These are phyloP conservation scores for Gillenia trifoliata DNA, from an alignment of 306 rosid species.

Conservation along the genomic window DNA sequence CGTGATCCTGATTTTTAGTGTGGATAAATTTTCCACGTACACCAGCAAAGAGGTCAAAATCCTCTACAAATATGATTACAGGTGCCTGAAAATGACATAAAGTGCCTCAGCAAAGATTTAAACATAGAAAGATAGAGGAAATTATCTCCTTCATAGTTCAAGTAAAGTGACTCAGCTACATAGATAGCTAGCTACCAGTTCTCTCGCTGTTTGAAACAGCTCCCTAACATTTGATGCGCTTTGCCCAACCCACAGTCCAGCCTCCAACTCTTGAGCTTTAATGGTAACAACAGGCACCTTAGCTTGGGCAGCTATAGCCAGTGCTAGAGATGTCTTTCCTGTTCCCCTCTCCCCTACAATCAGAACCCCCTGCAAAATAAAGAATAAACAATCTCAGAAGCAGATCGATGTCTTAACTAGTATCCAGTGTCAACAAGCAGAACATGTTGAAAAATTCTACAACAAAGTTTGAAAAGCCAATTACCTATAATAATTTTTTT, in stretches of 20 bases:
- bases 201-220: constrained; percentile 95
- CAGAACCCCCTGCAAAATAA: constrained; percentile 76
- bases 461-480: not conserved
- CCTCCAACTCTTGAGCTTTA: constrained; percentile 86
- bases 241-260: constrained; percentile 99
- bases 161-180: not conserved
- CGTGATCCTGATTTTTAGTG: constrained; percentile 95
- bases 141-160: not conserved
- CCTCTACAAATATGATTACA: constrained; percentile 95
- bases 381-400: constrained; percentile 22
- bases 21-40: constrained; percentile 85
- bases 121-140: constrained; percentile 11
- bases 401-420: constrained; percentile 9
- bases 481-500: not conserved
- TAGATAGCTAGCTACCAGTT: constrained; percentile 48
- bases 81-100: constrained; percentile 63
- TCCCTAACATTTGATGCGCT: constrained; percentile 97
- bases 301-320: constrained; percentile 97
- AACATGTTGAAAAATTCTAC: not conserved
- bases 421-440: not conserved
- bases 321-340: constrained; percentile 94
- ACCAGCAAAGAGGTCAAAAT: constrained; percentile 97
- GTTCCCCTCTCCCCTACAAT: constrained; percentile 99
- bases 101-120: constrained; percentile 28
- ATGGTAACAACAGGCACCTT: constrained; percentile 91